Percentiles rank a stretch among this genome's conserved stretches.
Conservation (phyloP, 345 rosid genomes). For the Populus simonii region DNA sequence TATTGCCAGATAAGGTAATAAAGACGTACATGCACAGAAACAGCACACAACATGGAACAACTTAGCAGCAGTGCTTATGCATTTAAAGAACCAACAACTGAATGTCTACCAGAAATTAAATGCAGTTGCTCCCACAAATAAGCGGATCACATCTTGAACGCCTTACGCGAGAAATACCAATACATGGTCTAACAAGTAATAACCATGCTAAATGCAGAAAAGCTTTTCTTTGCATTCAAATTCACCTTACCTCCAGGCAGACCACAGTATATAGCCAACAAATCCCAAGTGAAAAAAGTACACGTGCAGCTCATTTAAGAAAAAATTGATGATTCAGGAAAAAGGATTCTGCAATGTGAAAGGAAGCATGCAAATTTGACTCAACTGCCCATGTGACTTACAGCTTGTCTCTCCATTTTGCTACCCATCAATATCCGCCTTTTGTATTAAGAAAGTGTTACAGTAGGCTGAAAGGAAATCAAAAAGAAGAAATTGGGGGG, state of each 20-base stretch:
- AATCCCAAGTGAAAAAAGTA: not conserved
- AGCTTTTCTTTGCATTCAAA: not conserved
- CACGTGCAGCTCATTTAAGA: not conserved
- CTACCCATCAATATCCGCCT: not conserved
- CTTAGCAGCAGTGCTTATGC: not conserved
- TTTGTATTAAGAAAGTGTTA: constrained; percentile 7
- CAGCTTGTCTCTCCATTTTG: not conserved
- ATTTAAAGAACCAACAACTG: too few relatives aligned
- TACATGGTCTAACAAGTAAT: not conserved
- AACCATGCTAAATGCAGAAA: not conserved
- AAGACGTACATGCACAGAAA: not conserved
- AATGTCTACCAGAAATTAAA: not conserved
- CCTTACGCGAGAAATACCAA: not conserved
- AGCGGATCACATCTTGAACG: not conserved
- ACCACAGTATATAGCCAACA: not conserved
- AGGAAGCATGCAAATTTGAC: constrained; percentile 1
- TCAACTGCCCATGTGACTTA: not conserved
- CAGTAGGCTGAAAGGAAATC: constrained; percentile 3
- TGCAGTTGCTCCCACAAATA: not conserved
- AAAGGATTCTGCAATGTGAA: constrained; percentile 11
- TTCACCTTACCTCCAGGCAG: not conserved
- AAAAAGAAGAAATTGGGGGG: not conserved
- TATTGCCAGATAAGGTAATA: too few relatives aligned
- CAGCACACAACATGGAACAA: not conserved
- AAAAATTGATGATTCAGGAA: not conserved